A percentile compares a stretch with the other conserved stretches of the same genome.
These are phyloP conservation scores for Aspergillus persii DNA, from an alignment of 2,329 filamentous ascomycete species.

Conservation along the genomic window DNA sequence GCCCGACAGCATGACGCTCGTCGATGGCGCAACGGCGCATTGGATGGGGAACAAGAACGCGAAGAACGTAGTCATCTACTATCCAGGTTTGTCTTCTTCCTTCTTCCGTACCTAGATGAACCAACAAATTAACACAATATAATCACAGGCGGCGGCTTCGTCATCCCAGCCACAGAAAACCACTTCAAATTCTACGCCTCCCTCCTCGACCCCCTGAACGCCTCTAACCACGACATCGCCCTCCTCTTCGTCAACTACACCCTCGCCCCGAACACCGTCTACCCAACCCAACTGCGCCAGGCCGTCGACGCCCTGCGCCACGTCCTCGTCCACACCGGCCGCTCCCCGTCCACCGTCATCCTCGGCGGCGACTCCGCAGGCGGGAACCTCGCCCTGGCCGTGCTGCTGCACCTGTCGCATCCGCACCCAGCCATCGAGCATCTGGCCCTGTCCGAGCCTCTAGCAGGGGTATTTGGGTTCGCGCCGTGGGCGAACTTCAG, in stretches of 20 bases:
- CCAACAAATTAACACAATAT: no score
- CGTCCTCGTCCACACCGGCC: slow-evolving; percentile 32
- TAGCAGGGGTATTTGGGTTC: slow-evolving; percentile 49
- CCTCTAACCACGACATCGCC: slow-evolving; percentile 44
- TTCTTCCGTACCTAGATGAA: background rate
- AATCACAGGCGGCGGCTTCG: slow-evolving; percentile 53
- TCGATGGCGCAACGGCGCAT: slow-evolving; percentile 32
- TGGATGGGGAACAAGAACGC: slow-evolving; percentile 42
- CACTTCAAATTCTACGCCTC: slow-evolving; percentile 48
- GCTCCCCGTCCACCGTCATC: slow-evolving; percentile 32
- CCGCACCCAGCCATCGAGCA: slow-evolving; percentile 52
- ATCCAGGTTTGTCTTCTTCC: slow-evolving; percentile 32
- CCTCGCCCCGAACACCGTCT: slow-evolving; percentile 43
- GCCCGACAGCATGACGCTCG: slow-evolving; percentile 30
- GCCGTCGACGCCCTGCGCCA: slow-evolving; percentile 39
- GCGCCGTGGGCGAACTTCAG: slow-evolving; percentile 57
- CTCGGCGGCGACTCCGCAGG: slow-evolving; percentile 44
- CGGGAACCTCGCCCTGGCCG: slow-evolving; percentile 36
- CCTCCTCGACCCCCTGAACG: slow-evolving; percentile 40
- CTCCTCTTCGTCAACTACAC: slow-evolving; percentile 55
- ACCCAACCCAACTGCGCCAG: slow-evolving; percentile 42
- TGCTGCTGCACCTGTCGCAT: slow-evolving; percentile 44
- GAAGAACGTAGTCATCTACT: slow-evolving; percentile 40
- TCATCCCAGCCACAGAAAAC: slow-evolving; percentile 39
- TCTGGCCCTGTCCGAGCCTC: slow-evolving; percentile 28